Conservation (phyloP, 2,329 filamentous ascomycete genomes). For the Escovopsis weberi region DNA sequence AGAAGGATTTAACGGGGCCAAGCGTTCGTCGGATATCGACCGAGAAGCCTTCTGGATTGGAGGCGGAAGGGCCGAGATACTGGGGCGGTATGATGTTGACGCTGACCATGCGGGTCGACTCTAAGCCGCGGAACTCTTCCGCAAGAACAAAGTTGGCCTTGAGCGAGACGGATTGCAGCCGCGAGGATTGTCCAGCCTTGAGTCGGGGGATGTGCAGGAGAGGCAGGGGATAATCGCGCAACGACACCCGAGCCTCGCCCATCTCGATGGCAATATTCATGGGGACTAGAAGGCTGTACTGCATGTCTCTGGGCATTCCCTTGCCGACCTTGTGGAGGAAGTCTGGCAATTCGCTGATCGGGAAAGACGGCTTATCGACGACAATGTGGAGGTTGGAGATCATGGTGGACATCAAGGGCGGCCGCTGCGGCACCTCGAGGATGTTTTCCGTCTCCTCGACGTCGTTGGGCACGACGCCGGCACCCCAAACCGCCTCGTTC, state of each 20-base stretch:
- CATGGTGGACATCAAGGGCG: slow-evolving; percentile 64
- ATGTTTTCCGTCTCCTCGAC: slow-evolving; percentile 72
- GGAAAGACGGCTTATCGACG: slow-evolving; percentile 88
- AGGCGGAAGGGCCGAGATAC: slow-evolving; percentile 38
- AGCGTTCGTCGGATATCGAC: slow-evolving; percentile 85
- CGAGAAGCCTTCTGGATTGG: slow-evolving; percentile 52
- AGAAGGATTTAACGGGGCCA: slow-evolving; percentile 91
- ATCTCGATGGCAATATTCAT: slow-evolving; percentile 83
- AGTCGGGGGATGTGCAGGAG: slow-evolving; percentile 80
- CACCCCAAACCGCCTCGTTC: slow-evolving; percentile 66
- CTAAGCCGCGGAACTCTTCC: slow-evolving; percentile 72
- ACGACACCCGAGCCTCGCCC: slow-evolving; percentile 72
- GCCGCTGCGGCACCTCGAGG: slow-evolving; percentile 70
- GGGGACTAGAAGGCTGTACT: slow-evolving; percentile 79
- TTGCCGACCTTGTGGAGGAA: slow-evolving; percentile 90
- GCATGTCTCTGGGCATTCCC: slow-evolving; percentile 82
- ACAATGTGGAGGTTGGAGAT: slow-evolving; percentile 75
- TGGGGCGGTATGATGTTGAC: slow-evolving; percentile 70
- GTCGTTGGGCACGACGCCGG: slow-evolving; percentile 68
- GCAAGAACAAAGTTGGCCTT: slow-evolving; percentile 89
- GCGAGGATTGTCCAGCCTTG: slow-evolving; percentile 62
- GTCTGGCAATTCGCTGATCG: slow-evolving; percentile 62
- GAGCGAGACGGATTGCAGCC: slow-evolving; percentile 68
- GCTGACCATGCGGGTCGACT: slow-evolving; percentile 66
- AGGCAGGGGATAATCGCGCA: slow-evolving; percentile 89